phyloP scores from a whole-genome alignment of 2,329 filamentous ascomycete species.

The Hymenoscyphus albidus region DNA sequence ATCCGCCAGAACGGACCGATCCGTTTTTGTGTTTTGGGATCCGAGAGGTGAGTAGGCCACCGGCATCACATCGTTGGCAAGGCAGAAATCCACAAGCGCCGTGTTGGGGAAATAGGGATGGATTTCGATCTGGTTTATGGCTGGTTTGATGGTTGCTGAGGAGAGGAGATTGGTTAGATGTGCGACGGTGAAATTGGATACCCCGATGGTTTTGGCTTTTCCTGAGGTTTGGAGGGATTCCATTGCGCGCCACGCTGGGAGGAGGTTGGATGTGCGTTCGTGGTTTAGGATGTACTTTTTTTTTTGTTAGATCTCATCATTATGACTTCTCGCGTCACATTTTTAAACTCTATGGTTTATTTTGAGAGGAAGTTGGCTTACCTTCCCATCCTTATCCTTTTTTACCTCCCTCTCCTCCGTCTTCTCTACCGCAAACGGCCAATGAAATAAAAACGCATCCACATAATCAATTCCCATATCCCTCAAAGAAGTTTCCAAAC shows the following conservation, averaged over 20 bases:
- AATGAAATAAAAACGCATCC: constrained; percentile 79
- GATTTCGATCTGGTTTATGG: constrained; percentile 60
- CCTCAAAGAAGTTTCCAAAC: constrained; percentile 67
- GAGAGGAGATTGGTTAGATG: constrained; percentile 50
- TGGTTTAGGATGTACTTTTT: constrained; percentile 56
- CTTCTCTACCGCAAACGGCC: constrained; percentile 75
- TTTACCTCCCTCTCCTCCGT: constrained; percentile 60
- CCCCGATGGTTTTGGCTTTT: constrained; percentile 55
- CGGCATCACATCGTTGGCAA: constrained; percentile 64
- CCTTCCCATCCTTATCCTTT: constrained; percentile 49
- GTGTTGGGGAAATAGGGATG: constrained; percentile 70
- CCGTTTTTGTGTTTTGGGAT: constrained; percentile 43
- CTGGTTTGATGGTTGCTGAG: constrained; percentile 45
- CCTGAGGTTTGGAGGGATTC: constrained; percentile 59
- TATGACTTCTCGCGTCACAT: background rate
- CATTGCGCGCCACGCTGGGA: constrained; percentile 68
- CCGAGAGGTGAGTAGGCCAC: constrained; percentile 70
- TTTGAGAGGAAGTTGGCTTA: constrained; percentile 23
- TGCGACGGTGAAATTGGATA: constrained; percentile 54
- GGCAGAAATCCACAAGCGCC: constrained; percentile 66
- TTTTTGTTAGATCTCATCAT: background rate
- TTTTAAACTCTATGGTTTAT: background rate
- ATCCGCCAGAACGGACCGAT: constrained; percentile 58
- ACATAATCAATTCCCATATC: constrained; percentile 74
- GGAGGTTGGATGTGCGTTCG: constrained; percentile 59